Evolutionary conservation across 352 stramenopile genomes (phyloP), one percentile per base, ranked within the genome.

Genomic region (Pythium phragmiticola): DNA sequence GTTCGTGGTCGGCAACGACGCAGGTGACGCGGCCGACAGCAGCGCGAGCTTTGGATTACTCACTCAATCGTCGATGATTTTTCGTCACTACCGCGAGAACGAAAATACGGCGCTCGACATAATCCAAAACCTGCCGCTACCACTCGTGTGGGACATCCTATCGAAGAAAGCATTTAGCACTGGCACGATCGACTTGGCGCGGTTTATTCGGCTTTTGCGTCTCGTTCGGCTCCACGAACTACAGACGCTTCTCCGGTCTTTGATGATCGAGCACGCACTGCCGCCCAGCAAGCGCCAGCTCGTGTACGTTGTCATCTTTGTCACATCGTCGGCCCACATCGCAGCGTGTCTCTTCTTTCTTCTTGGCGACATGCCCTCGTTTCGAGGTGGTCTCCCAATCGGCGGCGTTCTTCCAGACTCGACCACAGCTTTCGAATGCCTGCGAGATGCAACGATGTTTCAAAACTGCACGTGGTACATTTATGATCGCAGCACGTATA

Each of bases 401-500:
- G 60, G 65, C 17, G 76, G 77, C 37, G 63, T 76, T 6, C 14
- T 43, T 2, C 47, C 59, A 3, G 54, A 58, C 8, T 86, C 77
- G 0, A 68, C 88, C 5, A 75, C 76, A 14, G 48, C 64, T 26
- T 53, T 72, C 11, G 53, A 59, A 7, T 90, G 82, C 26, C 75
- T 90, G 7, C 64, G 82, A 16, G 66, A 83, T 51, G 78, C 82
- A 0, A 85, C 64, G 23, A 11, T 76, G 2, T 77, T 67, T n/a
- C 69, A 70, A 9, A 91, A 89, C 48, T 91, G 82, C 34, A 88
- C 80, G 4, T 91, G 82, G 82, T 85, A 85, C 33, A 76, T 88
- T 48, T 85, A 84, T 54, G 82, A 91, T 39, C 76, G 72, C 26
- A 89, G 77, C 54, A 72, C 57, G 1, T 91, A 82, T 45, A 69